Percentiles rank a stretch among this genome's conserved stretches.
phyloP scores from a whole-genome alignment of 208 protist genomes.

The Acanthamoeba polyphaga region DNA sequence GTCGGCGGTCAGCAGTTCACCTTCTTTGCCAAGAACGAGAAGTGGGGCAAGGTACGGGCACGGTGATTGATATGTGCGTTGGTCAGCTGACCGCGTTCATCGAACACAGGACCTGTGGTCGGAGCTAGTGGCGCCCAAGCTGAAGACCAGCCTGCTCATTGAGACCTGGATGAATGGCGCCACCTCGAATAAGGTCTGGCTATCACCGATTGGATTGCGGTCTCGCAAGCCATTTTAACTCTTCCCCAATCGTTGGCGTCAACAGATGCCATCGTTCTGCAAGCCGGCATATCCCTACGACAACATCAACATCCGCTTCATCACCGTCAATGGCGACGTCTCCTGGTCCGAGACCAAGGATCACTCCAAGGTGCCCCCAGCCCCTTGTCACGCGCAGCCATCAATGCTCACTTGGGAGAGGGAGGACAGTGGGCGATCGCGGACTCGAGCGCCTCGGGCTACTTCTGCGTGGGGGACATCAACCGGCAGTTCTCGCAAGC shows the following conservation, averaged over 20 bases:
- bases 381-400: not conserved
- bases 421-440: constrained; percentile 78
- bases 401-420: not conserved
- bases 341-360: constrained; percentile 75
- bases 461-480: constrained; percentile 85
- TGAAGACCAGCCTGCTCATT: constrained; percentile 70
- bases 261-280: constrained; percentile 79
- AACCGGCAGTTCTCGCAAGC: constrained; percentile 82
- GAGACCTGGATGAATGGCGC: constrained; percentile 81
- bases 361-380: constrained; percentile 76
- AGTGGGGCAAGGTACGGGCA: constrained; percentile 76
- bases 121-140: constrained; percentile 68
- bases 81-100: not conserved
- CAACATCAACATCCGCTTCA: constrained; percentile 65
- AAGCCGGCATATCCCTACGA: constrained; percentile 63
- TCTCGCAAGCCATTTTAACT: not conserved
- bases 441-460: not conserved
- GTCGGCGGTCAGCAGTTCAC: constrained; percentile 19
- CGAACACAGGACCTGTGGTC: constrained; percentile 77
- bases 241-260: no score
- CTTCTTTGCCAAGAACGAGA: constrained; percentile 79
- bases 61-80: no score
- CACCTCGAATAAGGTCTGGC: constrained; percentile 51
- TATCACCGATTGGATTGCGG: not conserved
- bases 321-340: constrained; percentile 50